Base-by-base conservation (phyloP, 2,329 filamentous ascomycete species). In the Stagonosporopsis tanaceti region DNA sequence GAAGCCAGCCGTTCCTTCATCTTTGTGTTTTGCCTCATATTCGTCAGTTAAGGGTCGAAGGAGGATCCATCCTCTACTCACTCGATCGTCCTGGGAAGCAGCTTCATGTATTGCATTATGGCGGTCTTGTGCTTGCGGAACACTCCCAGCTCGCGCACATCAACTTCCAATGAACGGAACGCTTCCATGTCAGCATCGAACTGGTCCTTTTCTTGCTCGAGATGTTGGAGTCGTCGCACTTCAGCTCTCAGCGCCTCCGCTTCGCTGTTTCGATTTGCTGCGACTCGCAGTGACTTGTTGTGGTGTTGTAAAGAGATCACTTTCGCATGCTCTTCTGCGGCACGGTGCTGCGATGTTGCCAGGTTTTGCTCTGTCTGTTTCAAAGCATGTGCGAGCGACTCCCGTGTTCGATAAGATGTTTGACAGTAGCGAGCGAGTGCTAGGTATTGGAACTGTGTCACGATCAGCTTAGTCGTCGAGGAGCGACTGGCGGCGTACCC, bases 371-470 rank as follows among this genome's bases (percentile, higher is more conserved):
- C 63, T 7, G 35, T 45, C 34, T 65, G 65, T 24, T 27, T 37
- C 3, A 65, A 37, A 2, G 53, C 60, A 9, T 62, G 39, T 15
- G 63, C 47, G 6, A 63, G 38, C 6, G 64, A 52, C 55, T 63
- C 75, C 47, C 62, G 60, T 24, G 63, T 60, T 20, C 54, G 57
- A 41, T 67, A 58, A 1, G 63, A 63, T 14, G 66, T 67, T 42
- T 63, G 67, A 41, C 67, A 68, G 55, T 69, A 75, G 22, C 67
- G 65, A 28, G 67, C 60, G 4, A 74, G 63, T 5, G 68, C 67
- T 15, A 70, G 54, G 34, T 82, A 84, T 62, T 83, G 81, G 50
- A 83, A 83, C 81, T 83, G 57, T 3, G 22, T 20, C 27, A 7
- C 12, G 6, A 20, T 73, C 41, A 72, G 62, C 46, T 20, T 0